These are phyloP conservation scores for Globisporangium cylindrosporum DNA, from an alignment of 352 stramenopile species.

Conservation along the genomic window DNA sequence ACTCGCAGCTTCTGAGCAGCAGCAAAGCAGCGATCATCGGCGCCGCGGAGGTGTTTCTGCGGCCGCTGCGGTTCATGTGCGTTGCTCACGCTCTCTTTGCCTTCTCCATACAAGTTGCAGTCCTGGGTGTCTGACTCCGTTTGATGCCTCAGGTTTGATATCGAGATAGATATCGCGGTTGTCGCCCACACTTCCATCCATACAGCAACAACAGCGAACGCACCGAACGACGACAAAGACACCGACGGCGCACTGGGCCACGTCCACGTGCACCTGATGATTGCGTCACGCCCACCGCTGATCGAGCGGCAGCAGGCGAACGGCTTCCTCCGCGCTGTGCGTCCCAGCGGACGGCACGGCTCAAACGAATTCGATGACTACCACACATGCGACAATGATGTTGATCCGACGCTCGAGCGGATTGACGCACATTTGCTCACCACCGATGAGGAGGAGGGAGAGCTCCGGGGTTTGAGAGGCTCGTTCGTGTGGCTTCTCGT, in stretches of 20 bases:
- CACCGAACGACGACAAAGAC: not conserved
- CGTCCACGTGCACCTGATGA: slow-evolving; percentile 45
- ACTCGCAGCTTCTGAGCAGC: slow-evolving; percentile 1
- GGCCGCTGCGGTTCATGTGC: slow-evolving; percentile 53
- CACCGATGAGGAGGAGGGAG: slow-evolving; percentile 3
- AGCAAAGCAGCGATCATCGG: slow-evolving; percentile 24
- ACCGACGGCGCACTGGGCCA: slow-evolving; percentile 13
- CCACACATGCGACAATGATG: not conserved
- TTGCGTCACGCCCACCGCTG: slow-evolving; percentile 27
- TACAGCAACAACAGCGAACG: not conserved
- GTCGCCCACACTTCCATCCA: not conserved
- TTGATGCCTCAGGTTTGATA: slow-evolving; percentile 35
- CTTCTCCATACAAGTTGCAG: slow-evolving; percentile 1
- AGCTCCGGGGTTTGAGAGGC: slow-evolving; percentile 26
- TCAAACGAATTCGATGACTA: slow-evolving; percentile 14
- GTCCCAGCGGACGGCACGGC: not conserved
- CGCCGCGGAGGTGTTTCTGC: slow-evolving; percentile 40
- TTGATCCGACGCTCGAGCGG: not conserved
- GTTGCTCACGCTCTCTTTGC: slow-evolving; percentile 1
- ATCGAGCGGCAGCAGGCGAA: slow-evolving; percentile 33
- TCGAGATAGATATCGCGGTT: slow-evolving; percentile 40
- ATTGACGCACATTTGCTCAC: not conserved
- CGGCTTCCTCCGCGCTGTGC: slow-evolving; percentile 38
- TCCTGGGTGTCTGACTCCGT: too few relatives aligned
- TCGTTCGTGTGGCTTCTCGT: slow-evolving; percentile 50